Conservation (phyloP, 371 early-diverging fungal species). For the Apophysomyces trapeziformis region DNA sequence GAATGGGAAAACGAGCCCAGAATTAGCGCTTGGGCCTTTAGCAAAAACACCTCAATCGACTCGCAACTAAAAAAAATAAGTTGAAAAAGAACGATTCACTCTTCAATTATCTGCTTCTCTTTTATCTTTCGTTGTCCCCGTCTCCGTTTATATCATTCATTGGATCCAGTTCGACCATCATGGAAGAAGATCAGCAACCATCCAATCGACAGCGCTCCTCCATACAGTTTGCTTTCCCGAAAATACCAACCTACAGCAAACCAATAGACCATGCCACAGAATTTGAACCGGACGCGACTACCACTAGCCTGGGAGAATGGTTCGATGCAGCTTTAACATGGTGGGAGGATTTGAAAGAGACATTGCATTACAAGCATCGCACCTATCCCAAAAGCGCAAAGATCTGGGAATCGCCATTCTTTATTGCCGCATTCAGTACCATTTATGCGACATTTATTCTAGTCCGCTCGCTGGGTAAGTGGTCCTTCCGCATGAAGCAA, state of each 20-base stretch:
- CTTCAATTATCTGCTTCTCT: too few relatives aligned
- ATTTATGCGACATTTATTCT: constrained; percentile 26
- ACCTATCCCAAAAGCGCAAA: background rate
- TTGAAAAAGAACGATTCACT: too few relatives aligned
- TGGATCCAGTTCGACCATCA: background rate
- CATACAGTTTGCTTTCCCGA: constrained; percentile 21
- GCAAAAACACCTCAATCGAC: too few relatives aligned
- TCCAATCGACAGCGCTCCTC: constrained; percentile 5
- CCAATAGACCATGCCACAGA: background rate
- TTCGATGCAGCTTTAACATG: background rate
- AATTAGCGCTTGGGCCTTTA: too few relatives aligned
- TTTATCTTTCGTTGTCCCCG: too few relatives aligned
- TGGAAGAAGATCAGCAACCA: background rate
- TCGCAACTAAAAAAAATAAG: too few relatives aligned
- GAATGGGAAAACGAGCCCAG: too few relatives aligned
- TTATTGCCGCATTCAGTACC: constrained; percentile 19
- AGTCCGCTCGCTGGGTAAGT: constrained; percentile 20
- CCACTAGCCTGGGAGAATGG: background rate
- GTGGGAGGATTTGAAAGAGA: constrained; percentile 6
- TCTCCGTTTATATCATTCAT: background rate
- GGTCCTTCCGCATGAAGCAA: background rate
- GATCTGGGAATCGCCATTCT: constrained; percentile 20
- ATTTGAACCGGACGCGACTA: background rate
- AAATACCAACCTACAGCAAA: constrained; percentile 11
- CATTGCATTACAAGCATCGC: constrained; percentile 9